phyloP scores from a whole-genome alignment of 2,329 filamentous ascomycete genomes.

The Didymella pomorum region DNA sequence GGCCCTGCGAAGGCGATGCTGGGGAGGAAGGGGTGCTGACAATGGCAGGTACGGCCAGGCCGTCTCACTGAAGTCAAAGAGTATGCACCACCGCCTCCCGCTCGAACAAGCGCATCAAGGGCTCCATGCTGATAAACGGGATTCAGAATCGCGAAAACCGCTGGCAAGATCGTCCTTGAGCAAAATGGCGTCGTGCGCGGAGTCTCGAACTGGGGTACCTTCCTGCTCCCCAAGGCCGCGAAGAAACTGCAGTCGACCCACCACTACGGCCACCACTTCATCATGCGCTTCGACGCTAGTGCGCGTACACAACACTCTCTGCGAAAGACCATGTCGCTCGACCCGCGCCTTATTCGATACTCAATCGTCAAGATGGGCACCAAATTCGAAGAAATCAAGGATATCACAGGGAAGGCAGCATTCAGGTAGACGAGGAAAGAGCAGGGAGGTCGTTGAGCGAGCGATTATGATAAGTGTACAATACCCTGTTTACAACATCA shows the following conservation, averaged over 20 bases:
- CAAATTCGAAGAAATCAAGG: constrained; percentile 68
- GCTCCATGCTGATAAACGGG: constrained; percentile 29
- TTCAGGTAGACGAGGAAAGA: constrained; percentile 45
- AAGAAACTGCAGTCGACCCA: constrained; percentile 84
- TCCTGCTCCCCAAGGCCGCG: constrained; percentile 80
- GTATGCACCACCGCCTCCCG: constrained; percentile 60
- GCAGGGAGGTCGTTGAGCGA: background rate
- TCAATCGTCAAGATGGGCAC: constrained; percentile 85
- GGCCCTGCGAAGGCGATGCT: background rate
- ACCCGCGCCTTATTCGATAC: constrained; percentile 89
- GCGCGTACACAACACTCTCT: constrained; percentile 76
- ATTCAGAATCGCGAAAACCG: constrained; percentile 82
- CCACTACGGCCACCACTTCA: constrained; percentile 91
- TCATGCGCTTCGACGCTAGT: constrained; percentile 92
- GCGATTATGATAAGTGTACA: constrained; percentile 3
- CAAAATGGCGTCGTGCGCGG: constrained; percentile 90
- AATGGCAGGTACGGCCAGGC: constrained; percentile 82
- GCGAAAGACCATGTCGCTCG: constrained; percentile 77
- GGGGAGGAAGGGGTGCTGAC: constrained; percentile 17
- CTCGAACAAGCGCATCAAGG: background rate
- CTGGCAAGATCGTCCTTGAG: constrained; percentile 82
- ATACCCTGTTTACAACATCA: constrained; percentile 14
- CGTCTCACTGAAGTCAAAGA: constrained; percentile 93
- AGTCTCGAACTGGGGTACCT: constrained; percentile 94
- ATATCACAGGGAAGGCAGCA: constrained; percentile 63